Base-by-base conservation (phyloP, 2,329 filamentous ascomycete species). In the Davidsoniella eucalypti region DNA sequence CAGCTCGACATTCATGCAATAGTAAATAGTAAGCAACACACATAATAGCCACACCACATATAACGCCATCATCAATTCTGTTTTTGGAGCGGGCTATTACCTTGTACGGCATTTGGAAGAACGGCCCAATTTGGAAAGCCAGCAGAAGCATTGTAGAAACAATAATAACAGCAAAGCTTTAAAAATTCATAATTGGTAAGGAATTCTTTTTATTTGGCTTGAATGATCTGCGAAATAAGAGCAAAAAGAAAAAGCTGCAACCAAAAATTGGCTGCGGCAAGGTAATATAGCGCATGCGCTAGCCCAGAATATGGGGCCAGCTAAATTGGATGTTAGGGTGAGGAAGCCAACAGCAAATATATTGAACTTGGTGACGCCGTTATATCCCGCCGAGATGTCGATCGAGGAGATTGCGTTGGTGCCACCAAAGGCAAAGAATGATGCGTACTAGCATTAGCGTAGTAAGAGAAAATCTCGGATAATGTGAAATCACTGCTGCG, bases 371-470 rank as follows among this genome's bases (percentile, higher is more conserved):
- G 73, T 75, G 37, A 98, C 73, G 55, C 92, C 92, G 59, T 98
- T 98, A 67, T 98, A 98, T 0, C 88, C 88, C 61, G 82, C 94
- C 5, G 87, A 93, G 17, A 98, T 74, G 60, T 96, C 88, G 58
- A 98, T 78, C n/a, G 84, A 90, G 10, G 88, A 94, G 57, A 98
- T 94, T 39, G 92, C 84, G 63, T 98, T 98, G 44, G 85, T 86
- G 61, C 87, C 87, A 21, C 88, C 92, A 55, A 87, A 78, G 26
- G 86, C 82, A 62, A 96, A 98, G 71, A 94, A 98, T 47, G 82
- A 80, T 36, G 78, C 70, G 65, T 88, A 81, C 57, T 93, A 94
- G 69, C 33, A 96, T 75, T 33, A 95, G 68, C 7, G 76, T 77
- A 0, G 83, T 81, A 8, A 80, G 75, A 4, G 80, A 80, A n/a